Evolutionary conservation across 805 yeast species (phyloP), one percentile per base, ranked within the genome.

Genomic region (Nematodospora valgi): DNA sequence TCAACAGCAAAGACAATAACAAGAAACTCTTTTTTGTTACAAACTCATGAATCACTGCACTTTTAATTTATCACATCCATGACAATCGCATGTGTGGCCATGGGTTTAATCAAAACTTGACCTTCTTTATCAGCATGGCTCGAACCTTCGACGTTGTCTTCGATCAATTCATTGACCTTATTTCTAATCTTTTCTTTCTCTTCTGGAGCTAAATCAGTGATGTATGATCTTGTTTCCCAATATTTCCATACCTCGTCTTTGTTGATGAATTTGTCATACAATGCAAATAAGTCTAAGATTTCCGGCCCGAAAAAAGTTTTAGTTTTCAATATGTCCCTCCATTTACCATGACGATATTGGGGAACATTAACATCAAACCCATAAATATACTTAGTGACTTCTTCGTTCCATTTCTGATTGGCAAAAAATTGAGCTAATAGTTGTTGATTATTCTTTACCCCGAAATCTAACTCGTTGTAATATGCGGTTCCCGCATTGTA

Each of bases 171-270:
- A 2, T 68, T 58, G 6, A 73, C 47, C 11, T 57, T 39, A 2
- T 44, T 23, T 36, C 62, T 55, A 24, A 72, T 39, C 13, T 45
- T 43, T 2, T 32, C 31, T 47, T 63, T 62, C 46, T 73, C 66
- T 2, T 42, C 56, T 0, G 59, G 68, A 3, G 60, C 40, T 30
- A 74, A 47, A 3, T 59, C 58, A 1, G 82, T 76, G 33, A 78
- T 69, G 46, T 72, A 78, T 32, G 78, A 70, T 42, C 81, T 59
- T 0, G 80, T 68, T 38, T 61, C 58, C 82, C 82, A 77, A 44
- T 72, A 70, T 23, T 59, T 59, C 60, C 62, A 74, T 3, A 74
- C 67, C 12, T 45, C 46, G 5, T 59, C 64, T n/a, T 46, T 50
- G 6, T 54, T 52, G 19, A 65, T 51, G 9, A 48, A 47, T 30